A percentile compares a stretch with the other conserved stretches of the same genome.
Evolutionary conservation across 257 asterid species (phyloP).

Genomic region (Dorcoceras hygrometricum): DNA sequence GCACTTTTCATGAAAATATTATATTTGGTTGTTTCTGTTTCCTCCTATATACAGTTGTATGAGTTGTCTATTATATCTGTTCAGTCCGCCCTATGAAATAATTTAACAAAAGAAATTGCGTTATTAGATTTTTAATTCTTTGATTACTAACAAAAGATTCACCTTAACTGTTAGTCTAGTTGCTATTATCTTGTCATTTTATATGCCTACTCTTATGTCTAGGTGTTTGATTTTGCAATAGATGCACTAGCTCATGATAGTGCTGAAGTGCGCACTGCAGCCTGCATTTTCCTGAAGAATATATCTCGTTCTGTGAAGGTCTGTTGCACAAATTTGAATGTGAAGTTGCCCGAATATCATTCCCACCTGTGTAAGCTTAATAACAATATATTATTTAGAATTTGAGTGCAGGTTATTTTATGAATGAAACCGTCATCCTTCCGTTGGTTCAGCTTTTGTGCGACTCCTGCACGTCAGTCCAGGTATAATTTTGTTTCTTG

Average conservation of each 20-base stretch:
- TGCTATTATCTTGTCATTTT: not conserved
- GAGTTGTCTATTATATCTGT: conserved; percentile 7
- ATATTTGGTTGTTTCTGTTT: conserved; percentile 22
- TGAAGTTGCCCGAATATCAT: conserved; percentile 15
- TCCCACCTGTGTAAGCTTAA: conserved; percentile 26
- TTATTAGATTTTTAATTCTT: not conserved
- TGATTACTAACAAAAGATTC: not conserved
- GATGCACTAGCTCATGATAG: conserved; percentile 66
- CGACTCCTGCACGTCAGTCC: conserved; percentile 58
- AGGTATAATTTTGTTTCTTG: conserved; percentile 43
- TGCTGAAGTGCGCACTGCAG: conserved; percentile 81
- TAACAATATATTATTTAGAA: conserved; percentile 50
- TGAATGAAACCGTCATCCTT: conserved; percentile 51
- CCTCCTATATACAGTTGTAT: conserved; percentile 11
- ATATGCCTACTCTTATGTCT: conserved; percentile 29
- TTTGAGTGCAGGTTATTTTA: conserved; percentile 82
- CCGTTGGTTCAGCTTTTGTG: conserved; percentile 75
- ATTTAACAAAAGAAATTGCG: not conserved
- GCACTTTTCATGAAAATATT: conserved; percentile 27
- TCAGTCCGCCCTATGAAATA: conserved; percentile 16
- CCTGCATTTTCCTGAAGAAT: conserved; percentile 76
- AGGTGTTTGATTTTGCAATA: conserved; percentile 55
- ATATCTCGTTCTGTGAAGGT: conserved; percentile 93
- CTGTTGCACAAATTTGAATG: conserved; percentile 24
- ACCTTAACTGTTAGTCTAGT: conserved; percentile 16